Evolutionary conservation across 805 yeast genomes (phyloP), one percentile per base, ranked within the genome.

Genomic region (Tetrapisispora fleetii): DNA sequence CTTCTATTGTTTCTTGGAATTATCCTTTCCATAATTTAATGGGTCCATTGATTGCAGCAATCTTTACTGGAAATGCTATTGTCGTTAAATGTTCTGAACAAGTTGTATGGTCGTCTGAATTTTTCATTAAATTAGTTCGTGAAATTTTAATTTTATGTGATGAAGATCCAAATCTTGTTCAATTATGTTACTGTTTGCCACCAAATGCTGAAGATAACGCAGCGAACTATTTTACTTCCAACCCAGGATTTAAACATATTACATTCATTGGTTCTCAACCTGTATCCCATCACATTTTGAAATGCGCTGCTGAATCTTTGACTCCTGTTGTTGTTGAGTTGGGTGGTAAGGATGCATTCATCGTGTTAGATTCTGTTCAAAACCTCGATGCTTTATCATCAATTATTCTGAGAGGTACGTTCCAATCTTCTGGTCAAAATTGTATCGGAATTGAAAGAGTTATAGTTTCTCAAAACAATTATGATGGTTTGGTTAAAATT

Each of bases 401-500:
- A 16, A 80, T 89, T 24, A 76, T 93, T 37, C 76, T 93, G 83
- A 76, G 99, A 60, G 99, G 99, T 35, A 83, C 96, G 0, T 93
- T 91, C 71, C 99, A 93, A 69, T 85, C 95, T 47, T 85, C 96
- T 0, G 99, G 99, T 13, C 99, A 93, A 68, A 93, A 93, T 64
- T 93, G 99, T 70, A 93, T 93, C 59, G 98, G 99, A 37, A 85
- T 93, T 48, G 99, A 93, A 69, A 76, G 99, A 50, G 95, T 93
- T 7, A 83, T 93, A 53, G 88, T 90, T 36, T 74, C 87, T 41
- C 85, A 84, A 5, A 70, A 71, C 39, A 78, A 80, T 27, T 90
- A 93, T 67, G 82, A 79, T 21, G 58, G 67, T 40, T 67, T 93
- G 39, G 81, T 83, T 1, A 67, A 69, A 0, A 76, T 79, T 10